Base-by-base conservation (phyloP, 1,139 yeast genomes). In the Geotrichum klebahnii region DNA sequence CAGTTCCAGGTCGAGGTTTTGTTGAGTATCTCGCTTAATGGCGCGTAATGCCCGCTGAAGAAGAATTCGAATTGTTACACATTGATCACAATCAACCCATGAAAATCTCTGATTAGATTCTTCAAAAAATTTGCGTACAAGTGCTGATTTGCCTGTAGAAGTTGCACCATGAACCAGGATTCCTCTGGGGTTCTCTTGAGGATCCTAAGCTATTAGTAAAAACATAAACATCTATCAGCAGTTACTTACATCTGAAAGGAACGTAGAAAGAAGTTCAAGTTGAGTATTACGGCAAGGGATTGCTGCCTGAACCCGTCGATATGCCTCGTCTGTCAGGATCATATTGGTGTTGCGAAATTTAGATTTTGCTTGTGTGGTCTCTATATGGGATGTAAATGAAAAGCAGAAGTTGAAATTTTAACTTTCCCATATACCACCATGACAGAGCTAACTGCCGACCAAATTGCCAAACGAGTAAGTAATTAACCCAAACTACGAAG, bases 51-150 rank as follows among this genome's bases (percentile, higher is more conserved):
- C 67, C 10, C 69, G 57, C 50, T 68, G 72, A 17, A 69, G 59
- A 42, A 68, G 53, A 23, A 69, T 64, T 22, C 71, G 60, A 8
- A 62, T 58, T 2, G 72, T 67, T 8, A 62, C 53, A 49, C 72
- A 68, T 43, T 66, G 68, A 32, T 67, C 69, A 40, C 70, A 64
- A 10, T 61, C 52, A 22, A 68, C 57, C 63, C 67, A 63, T 3
- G 65, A 60, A 19, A 56, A 56, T 3, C 55, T 42, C 24, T 50
- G 46, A 9, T 31, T 9, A 53, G 47, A 8, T 38, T 41, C 20
- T 48, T 42, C 50, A 4, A 67, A 53, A 31, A 61, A 52, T 19
- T 40, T 43, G 26, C 48, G 49, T 16, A 69, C 41, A 2, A 62
- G 54, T 4, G 53, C 50, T 1, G 67, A 52, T 50, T 68, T 68